A percentile compares a stretch with the other conserved stretches of the same genome.
phyloP scores from a whole-genome alignment of 2,329 filamentous ascomycete species.

The Cordyceps tenuipes region DNA sequence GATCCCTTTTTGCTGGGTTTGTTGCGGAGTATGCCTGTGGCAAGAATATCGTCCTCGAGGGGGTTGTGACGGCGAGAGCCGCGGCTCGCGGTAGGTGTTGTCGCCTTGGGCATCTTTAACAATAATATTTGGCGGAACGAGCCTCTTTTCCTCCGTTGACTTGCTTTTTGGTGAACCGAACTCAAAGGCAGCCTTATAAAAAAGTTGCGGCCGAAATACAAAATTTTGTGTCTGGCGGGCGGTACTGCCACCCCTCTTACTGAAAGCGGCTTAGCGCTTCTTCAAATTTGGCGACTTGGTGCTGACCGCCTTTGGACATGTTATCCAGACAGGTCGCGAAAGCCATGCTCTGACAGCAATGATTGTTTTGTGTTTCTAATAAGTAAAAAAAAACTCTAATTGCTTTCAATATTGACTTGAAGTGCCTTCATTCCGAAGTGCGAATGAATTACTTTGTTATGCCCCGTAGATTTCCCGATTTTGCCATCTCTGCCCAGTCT shows the following conservation, averaged over 20 bases:
- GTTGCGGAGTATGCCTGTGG: slow-evolving; percentile 62
- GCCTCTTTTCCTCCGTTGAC: not conserved
- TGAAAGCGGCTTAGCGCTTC: slow-evolving; percentile 20
- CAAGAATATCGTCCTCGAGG: slow-evolving; percentile 76
- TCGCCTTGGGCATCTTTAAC: slow-evolving; percentile 70
- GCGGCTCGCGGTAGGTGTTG: slow-evolving; percentile 47
- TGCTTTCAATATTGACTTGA: too few species aligned
- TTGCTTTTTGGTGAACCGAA: slow-evolving; percentile 5
- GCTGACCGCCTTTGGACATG: slow-evolving; percentile 25
- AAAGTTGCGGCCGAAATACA: slow-evolving; percentile 13
- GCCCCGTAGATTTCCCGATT: not conserved
- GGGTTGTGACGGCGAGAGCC: slow-evolving; percentile 73
- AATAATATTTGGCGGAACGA: not conserved
- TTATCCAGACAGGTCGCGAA: not conserved
- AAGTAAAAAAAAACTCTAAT: too few species aligned
- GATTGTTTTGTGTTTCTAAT: too few species aligned
- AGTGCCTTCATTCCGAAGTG: too few species aligned
- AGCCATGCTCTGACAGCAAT: not conserved
- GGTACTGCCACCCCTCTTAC: slow-evolving; percentile 29
- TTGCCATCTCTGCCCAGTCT: not conserved
- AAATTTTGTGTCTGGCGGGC: slow-evolving; percentile 16
- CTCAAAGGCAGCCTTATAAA: not conserved
- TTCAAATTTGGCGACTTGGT: too few species aligned
- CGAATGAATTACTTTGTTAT: not conserved
- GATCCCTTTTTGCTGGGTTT: slow-evolving; percentile 64